Percentiles rank a stretch among this genome's conserved stretches.
phyloP scores from a whole-genome alignment of 495 filamentous ascomycete species.

The Umbilicaria muhlenbergii region DNA sequence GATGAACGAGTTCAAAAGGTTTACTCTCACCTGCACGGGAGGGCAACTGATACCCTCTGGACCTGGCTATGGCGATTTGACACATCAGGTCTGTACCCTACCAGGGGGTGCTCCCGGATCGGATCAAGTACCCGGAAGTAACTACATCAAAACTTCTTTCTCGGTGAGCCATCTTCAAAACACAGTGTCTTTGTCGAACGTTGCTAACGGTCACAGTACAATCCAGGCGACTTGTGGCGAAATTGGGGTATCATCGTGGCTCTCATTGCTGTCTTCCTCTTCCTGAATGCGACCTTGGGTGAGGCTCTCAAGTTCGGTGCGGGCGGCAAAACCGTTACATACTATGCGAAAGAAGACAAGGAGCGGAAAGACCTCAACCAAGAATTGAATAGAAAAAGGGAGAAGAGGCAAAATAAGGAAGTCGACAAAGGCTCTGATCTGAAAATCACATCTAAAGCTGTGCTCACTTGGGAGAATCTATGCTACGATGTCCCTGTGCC shows the following conservation, averaged over 20 bases:
- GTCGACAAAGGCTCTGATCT: slow-evolving; percentile 34
- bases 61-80: slow-evolving; percentile 35
- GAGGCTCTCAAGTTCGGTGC: slow-evolving; percentile 64
- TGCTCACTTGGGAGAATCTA: slow-evolving; percentile 46
- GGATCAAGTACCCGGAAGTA: slow-evolving; percentile 37
- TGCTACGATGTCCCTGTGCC: slow-evolving; percentile 34
- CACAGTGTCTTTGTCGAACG: no score
- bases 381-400: slow-evolving; percentile 39
- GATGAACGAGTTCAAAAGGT: slow-evolving; percentile 63
- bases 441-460: slow-evolving; percentile 46
- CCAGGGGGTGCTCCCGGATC: slow-evolving; percentile 49
- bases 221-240: slow-evolving; percentile 46
- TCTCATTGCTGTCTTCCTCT: slow-evolving; percentile 51
- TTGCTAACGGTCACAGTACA: slow-evolving; percentile 26
- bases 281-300: slow-evolving; percentile 53
- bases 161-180: no score
- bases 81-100: slow-evolving; percentile 61
- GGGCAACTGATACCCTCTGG: slow-evolving; percentile 52
- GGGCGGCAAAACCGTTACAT: slow-evolving; percentile 62
- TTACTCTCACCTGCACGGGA: slow-evolving; percentile 45
- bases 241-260: slow-evolving; percentile 62
- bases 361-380: slow-evolving; percentile 58
- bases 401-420: slow-evolving; percentile 33
- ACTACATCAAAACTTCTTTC: slow-evolving; percentile 48
- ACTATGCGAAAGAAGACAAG: slow-evolving; percentile 53